Percentiles rank a stretch among this genome's conserved stretches.
Conservation (phyloP, 208 protist genomes). For the Crithidia bombi region DNA sequence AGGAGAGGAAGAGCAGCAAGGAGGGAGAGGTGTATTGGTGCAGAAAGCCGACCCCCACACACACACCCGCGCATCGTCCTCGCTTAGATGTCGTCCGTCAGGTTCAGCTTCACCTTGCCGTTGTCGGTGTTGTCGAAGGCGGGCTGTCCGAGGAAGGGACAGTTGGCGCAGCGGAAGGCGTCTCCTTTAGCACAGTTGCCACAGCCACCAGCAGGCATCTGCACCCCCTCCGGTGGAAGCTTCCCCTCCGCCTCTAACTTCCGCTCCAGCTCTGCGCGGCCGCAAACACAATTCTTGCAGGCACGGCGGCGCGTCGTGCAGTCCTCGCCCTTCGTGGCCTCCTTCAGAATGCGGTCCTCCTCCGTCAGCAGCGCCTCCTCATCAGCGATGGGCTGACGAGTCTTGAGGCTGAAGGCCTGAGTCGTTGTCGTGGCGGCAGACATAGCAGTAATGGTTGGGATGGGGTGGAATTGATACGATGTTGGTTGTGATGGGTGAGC, state of each 20-base stretch:
- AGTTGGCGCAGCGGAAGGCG: conserved; percentile 90
- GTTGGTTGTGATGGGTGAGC: background rate
- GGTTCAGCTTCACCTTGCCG: conserved; percentile 88
- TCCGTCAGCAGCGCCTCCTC: conserved; percentile 79
- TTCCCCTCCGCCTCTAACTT: conserved; percentile 54
- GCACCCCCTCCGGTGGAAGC: conserved; percentile 34
- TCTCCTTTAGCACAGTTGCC: conserved; percentile 90
- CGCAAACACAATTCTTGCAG: conserved; percentile 91
- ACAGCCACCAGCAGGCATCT: conserved; percentile 79
- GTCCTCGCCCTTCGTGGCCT: conserved; percentile 64
- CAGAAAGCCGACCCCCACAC: too few species aligned
- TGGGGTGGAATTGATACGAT: too few species aligned
- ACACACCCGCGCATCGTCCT: too few species aligned
- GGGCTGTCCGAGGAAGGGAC: conserved; percentile 86
- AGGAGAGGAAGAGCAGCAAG: background rate
- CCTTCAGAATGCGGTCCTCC: conserved; percentile 70
- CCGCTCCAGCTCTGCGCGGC: conserved; percentile 76
- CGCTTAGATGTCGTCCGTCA: conserved; percentile 74
- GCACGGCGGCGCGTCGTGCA: conserved; percentile 83
- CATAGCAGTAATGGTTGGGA: too few species aligned
- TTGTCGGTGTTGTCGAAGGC: conserved; percentile 84
- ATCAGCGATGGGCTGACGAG: conserved; percentile 74
- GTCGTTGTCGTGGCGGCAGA: conserved; percentile 35
- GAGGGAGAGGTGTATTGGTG: background rate
- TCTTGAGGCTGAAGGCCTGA: conserved; percentile 81